phyloP scores from a whole-genome alignment of 2,329 filamentous ascomycete genomes.

The Phaeosphaeriaceae sp. region DNA sequence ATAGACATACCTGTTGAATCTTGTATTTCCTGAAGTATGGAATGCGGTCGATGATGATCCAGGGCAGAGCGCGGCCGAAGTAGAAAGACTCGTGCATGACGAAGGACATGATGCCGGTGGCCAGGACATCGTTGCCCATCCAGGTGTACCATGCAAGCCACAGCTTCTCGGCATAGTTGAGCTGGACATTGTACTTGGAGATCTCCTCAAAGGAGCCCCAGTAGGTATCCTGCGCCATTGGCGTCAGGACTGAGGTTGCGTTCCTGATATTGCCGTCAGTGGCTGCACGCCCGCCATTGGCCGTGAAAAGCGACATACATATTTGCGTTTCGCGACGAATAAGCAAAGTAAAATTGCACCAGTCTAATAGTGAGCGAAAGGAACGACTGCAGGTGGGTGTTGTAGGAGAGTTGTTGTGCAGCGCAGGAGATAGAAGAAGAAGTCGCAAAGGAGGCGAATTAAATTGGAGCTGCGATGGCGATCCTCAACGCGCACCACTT shows the following conservation, averaged over 20 bases:
- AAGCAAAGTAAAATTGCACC: neutral
- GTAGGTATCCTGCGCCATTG: constrained; percentile 62
- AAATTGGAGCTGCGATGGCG: constrained; percentile 35
- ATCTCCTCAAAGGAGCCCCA: constrained; percentile 72
- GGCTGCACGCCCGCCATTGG: constrained; percentile 14
- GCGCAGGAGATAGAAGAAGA: constrained; percentile 13
- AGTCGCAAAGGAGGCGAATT: constrained; percentile 42
- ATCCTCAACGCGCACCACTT: constrained; percentile 37
- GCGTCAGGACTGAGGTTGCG: constrained; percentile 42
- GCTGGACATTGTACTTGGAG: constrained; percentile 77
- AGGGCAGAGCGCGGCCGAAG: constrained; percentile 89
- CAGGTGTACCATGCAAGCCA: constrained; percentile 97
- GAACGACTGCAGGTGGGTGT: constrained; percentile 22
- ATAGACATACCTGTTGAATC: constrained; percentile 78
- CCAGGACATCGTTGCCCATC: constrained; percentile 97
- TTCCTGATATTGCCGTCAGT: constrained; percentile 42
- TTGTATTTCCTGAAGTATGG: constrained; percentile 92
- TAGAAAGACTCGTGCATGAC: constrained; percentile 93
- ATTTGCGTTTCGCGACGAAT: constrained; percentile 19
- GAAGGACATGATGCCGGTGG: constrained; percentile 98
- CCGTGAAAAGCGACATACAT: constrained; percentile 28
- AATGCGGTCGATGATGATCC: constrained; percentile 89
- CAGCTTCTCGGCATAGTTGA: constrained; percentile 85
- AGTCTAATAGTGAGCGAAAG: constrained; percentile 7
- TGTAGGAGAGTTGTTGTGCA: constrained; percentile 17